phyloP scores from a whole-genome alignment of 805 yeast species.

The Wickerhamomyces hampshirensis region DNA sequence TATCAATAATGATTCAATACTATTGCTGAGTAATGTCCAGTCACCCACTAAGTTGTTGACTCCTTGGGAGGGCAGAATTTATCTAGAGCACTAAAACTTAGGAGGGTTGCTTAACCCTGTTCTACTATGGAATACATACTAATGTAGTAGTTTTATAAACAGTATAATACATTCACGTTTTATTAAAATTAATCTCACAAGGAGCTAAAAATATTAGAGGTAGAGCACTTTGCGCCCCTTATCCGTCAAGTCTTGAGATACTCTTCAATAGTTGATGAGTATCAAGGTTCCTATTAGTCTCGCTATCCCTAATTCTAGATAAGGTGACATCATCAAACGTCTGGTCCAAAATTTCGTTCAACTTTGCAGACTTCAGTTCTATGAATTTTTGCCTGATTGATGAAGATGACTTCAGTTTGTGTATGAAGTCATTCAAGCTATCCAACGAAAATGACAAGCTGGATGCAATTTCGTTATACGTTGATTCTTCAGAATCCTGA shows the following conservation, averaged over 20 bases:
- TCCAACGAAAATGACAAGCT: conserved; percentile 19
- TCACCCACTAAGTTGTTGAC: conserved; percentile 25
- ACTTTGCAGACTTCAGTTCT: conserved; percentile 39
- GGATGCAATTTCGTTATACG: conserved; percentile 10
- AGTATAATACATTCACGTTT: too few relatives aligned
- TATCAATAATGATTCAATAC: conserved; percentile 20
- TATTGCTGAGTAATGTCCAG: conserved; percentile 30
- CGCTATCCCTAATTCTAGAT: conserved; percentile 12
- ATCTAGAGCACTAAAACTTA: too few relatives aligned
- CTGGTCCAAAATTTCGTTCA: conserved; percentile 37
- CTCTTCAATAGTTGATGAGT: conserved; percentile 31
- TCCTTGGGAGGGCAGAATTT: conserved; percentile 43
- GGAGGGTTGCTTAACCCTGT: too few relatives aligned
- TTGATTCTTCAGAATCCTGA: conserved; percentile 8
- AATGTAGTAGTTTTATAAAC: too few relatives aligned
- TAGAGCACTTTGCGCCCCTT: not conserved
- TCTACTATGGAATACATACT: too few relatives aligned
- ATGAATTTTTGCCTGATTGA: conserved; percentile 14
- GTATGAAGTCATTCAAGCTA: conserved; percentile 17
- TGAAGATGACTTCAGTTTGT: conserved; percentile 19
- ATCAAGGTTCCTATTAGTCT: conserved; percentile 25
- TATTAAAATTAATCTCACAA: too few relatives aligned
- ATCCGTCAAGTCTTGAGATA: conserved; percentile 24
- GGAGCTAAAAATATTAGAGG: too few relatives aligned
- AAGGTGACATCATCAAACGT: conserved; percentile 41